These are phyloP conservation scores for Lineolata rhizophorae DNA, from an alignment of 495 filamentous ascomycete species.

Conservation along the genomic window DNA sequence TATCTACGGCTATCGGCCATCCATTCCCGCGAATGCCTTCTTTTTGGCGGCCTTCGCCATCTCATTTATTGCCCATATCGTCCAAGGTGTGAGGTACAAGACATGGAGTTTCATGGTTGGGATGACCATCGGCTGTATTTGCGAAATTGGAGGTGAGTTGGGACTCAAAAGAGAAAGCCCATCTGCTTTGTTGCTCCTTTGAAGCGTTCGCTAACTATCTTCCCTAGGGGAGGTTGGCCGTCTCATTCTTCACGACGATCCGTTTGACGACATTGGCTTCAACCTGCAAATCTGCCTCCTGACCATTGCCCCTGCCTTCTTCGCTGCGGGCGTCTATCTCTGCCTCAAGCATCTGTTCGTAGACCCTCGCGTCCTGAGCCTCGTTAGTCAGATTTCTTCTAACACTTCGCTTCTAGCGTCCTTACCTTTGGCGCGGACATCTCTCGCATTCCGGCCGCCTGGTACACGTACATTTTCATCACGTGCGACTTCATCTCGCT, in stretches of 20 bases:
- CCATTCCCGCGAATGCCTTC: constrained; percentile 2
- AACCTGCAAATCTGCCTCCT: constrained; percentile 24
- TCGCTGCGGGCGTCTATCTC: constrained; percentile 35
- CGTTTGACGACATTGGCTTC: constrained; percentile 14
- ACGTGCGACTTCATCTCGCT: constrained; percentile 27
- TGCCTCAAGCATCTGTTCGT: constrained; percentile 24
- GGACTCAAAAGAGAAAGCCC: too few relatives aligned
- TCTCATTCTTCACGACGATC: constrained; percentile 22
- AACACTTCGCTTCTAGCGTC: too few relatives aligned
- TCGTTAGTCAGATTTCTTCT: too few relatives aligned
- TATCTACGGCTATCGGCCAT: constrained; percentile 4
- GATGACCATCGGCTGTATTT: constrained; percentile 19
- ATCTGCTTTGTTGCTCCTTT: too few relatives aligned
- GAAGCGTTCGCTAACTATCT: neutral
- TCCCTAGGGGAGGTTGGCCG: constrained; percentile 17
- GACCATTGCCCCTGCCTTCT: constrained; percentile 31
- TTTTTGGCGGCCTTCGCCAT: constrained; percentile 1
- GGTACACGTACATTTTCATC: constrained; percentile 32
- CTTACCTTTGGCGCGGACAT: constrained; percentile 23
- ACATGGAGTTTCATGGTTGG: constrained; percentile 20
- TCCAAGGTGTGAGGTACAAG: constrained; percentile 7
- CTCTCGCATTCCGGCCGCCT: constrained; percentile 26
- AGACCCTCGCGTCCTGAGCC: too few relatives aligned
- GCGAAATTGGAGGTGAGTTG: constrained; percentile 20
- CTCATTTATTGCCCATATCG: constrained; percentile 2